Conservation (phyloP, 768 basidiomycete genomes). For the Crucibulum laeve region DNA sequence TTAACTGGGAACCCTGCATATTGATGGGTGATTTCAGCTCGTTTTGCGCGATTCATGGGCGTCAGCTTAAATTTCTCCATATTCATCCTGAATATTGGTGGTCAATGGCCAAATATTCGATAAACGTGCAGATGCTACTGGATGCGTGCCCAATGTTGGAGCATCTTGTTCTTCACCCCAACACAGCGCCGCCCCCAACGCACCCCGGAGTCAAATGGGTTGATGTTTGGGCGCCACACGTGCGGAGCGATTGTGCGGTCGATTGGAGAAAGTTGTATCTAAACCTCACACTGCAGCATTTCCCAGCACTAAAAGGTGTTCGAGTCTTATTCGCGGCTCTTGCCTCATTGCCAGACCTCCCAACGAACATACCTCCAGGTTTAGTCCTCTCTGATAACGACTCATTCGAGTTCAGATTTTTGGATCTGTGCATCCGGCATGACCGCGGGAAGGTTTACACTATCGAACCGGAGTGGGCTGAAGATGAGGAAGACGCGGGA, state of each 20-base stretch:
- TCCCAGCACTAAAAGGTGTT: not conserved
- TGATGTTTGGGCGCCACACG: conserved; percentile 7
- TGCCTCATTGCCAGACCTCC: not conserved
- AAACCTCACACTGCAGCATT: not conserved
- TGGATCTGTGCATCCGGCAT: not conserved
- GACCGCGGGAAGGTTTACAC: not conserved
- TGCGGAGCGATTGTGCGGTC: not conserved
- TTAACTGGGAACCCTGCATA: conserved; percentile 1
- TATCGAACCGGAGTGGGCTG: not conserved
- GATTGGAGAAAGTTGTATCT: not conserved
- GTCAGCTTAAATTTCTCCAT: conserved; percentile 5
- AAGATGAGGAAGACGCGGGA: not conserved
- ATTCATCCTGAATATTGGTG: conserved; percentile 4
- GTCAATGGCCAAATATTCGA: not conserved
- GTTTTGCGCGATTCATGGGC: conserved; percentile 3
- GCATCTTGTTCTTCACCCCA: conserved; percentile 7
- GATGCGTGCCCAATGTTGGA: conserved; percentile 7
- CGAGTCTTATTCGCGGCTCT: not conserved
- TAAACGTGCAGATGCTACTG: conserved; percentile 2
- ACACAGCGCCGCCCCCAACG: not conserved
- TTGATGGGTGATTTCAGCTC: not conserved
- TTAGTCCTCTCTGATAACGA: not conserved
- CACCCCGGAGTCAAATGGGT: conserved; percentile 8
- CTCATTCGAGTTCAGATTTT: not conserved
- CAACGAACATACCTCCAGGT: not conserved